phyloP scores from a whole-genome alignment of 805 yeast species.

The Cyberlindnera subsufficiens region DNA sequence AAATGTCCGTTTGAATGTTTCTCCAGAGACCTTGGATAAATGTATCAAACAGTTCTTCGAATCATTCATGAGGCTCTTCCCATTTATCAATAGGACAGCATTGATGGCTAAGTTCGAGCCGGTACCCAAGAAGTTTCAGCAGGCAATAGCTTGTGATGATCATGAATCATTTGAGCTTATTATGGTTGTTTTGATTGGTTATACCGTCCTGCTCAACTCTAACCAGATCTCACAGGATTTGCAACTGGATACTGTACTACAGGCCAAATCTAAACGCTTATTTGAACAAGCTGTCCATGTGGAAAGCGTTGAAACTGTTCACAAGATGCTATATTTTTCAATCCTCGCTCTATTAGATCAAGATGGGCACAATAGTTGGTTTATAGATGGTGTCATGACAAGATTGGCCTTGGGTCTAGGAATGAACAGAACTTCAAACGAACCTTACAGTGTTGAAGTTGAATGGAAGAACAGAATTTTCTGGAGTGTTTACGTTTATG shows the following conservation, averaged over 20 bases:
- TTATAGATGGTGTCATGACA: conserved; percentile 41
- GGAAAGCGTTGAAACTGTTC: conserved; percentile 36
- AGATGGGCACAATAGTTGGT: conserved; percentile 45
- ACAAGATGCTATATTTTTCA: conserved; percentile 38
- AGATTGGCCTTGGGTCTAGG: conserved; percentile 41
- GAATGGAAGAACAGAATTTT: conserved; percentile 35
- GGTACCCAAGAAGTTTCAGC: neutral
- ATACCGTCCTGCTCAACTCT: conserved; percentile 41
- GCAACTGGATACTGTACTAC: conserved; percentile 34
- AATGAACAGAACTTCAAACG: conserved; percentile 30
- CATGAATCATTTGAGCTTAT: conserved; percentile 39
- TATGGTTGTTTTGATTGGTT: conserved; percentile 51
- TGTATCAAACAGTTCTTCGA: conserved; percentile 40
- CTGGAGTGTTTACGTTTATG: conserved; percentile 45
- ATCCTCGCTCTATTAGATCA: conserved; percentile 47
- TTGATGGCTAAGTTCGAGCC: conserved; percentile 26
- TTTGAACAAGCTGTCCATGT: neutral
- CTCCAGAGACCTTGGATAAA: conserved; percentile 5
- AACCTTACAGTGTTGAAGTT: conserved; percentile 19
- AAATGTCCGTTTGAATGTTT: neutral
- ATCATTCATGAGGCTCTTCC: conserved; percentile 3
- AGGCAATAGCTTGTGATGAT: neutral
- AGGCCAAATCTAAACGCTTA: conserved; percentile 27
- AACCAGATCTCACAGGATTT: conserved; percentile 31
- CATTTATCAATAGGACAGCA: conserved; percentile 7